Base-by-base conservation (phyloP, 805 yeast genomes). In the Saccharomycopsis babjevae region DNA sequence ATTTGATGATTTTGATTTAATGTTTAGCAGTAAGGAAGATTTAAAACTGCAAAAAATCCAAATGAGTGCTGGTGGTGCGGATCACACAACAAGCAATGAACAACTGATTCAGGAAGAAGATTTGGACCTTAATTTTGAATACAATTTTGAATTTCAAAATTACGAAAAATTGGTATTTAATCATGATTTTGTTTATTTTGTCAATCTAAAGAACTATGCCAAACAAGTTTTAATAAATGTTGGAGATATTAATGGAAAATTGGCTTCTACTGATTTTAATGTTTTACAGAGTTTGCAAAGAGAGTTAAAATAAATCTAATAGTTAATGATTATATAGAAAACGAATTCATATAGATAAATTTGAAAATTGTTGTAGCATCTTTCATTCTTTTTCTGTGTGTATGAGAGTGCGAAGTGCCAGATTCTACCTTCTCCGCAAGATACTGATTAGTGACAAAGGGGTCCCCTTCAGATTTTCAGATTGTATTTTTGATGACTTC, bases 141-240 rank as follows among this genome's bases (percentile, higher is more conserved):
- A 69, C 11, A 73, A 74, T 4, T 71, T 79, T 16, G 85, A 82
- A 62, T 76, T 74, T 65, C 55, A 73, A 10, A 71, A 84, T 60
- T 75, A 72, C 61, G 77, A 76, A 59, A 69, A 72, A 38, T 63
- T 77, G 7, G 65, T 73, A 2, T 72, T 74, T 52, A 62, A 58
- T 0, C 66, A 66, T 22, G 89, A 85, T 67, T 82, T 85, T 0
- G 82, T 83, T 7, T 84, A 81, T 68, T 77, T 73, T 18, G 77
- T 83, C 7, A 77, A 80, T 56, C 68, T 86, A 60, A 80, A 77
- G 60, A 72, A 70, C 5, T 79, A 72, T 64, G 70, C 43, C 5
- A 58, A 16, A 46, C n/a, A 46, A 46, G 32, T 46, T 10, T 46
- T 46, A 32, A 20, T 46, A n/a, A 46, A 20, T 46, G n/a, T 46